Base-by-base conservation (phyloP, 1,284 basidiomycete species). In the Cutaneotrichosporon sp. region DNA sequence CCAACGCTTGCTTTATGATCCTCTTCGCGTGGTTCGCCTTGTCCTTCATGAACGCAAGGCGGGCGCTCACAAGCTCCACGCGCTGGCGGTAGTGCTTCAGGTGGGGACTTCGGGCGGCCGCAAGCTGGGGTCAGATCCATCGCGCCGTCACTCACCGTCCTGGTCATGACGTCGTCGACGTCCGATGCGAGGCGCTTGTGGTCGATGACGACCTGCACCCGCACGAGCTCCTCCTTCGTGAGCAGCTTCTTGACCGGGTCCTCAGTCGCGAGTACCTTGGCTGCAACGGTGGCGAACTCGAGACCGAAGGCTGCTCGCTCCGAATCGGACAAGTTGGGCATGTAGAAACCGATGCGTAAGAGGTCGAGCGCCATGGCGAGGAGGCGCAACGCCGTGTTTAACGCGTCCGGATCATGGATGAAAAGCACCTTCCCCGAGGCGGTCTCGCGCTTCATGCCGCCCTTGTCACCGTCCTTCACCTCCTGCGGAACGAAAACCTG, bases 401-500 rank as follows among this genome's bases (percentile, higher is more conserved):
- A 56, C 0, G 77, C 75, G 0, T 60, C 5, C 1, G 62, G 34
- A 55, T 79, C 77, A 34, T 73, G 72, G 1, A 26, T 32, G 53
- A 63, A 70, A 0, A 64, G 52, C 21, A 40, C 60, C 18, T 22
- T 40, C 11, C 56, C 53, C 5, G 6, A 22, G 5, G 34, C 30
- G 5, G 58, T 57, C 18, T n/a, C 40, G 13, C 21, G 47, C 51
- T 38, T 34, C 22, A 60, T 50, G 70, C 3, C 56, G 0, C 9
- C 73, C 22, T 52, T 18, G 21, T 32, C 31, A 14, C 46, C 22
- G 53, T 60, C n/a, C n/a, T 49, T 10, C 22, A 63, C 57, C 18
- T 18, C 53, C 22, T 64, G 34, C 1, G 76, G 77, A 8, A 79
- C 63, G 51, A 76, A 78, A 1, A 69, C 68, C 66, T 79, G 76